Base-by-base conservation (phyloP, 139 green algal species). In the Chlamydomonas eustigma region DNA sequence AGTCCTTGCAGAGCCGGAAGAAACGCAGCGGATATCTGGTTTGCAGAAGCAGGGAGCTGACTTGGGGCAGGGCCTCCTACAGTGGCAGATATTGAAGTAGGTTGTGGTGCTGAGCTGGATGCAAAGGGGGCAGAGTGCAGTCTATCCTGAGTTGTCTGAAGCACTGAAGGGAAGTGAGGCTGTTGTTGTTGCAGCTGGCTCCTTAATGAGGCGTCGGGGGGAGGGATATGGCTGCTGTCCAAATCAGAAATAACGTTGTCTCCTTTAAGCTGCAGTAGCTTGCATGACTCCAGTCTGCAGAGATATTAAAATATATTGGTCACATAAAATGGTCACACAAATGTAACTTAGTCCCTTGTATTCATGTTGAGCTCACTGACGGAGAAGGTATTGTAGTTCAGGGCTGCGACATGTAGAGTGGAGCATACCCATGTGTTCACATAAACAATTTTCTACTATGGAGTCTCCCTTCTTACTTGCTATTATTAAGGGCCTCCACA, bases 191-290 rank as follows among this genome's bases (percentile, higher is more conserved):
- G 44, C 44, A 58, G 44, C 44, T 12, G 44, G 44, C 12, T 28
- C 44, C 44, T 12, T 22, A 22, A 22, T 22, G 44, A 58, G 22
- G 44, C 44, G 44, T 68, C 12, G 22, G 34, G 4, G 52, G 18
- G 18, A 22, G 52, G 12, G 12, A 37, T 28, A 22, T 25, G 12
- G 52, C n/a, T 28, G 52, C 18, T 31, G 12, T 28, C 52, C 52
- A 4, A 68, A 5, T 22, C 22, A 6, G 8, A 4, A 68, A 28
- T 28, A 25, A 68, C 18, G 52, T 31, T 68, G n/a, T 68, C 52
- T 25, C 64, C 38, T 2, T 76, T 76, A 0, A 64, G 66, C 39
- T 34, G 68, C 37, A 25, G n/a, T 51, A 81, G 24, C 24, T 44
- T 37, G 68, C 76, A 81, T 1, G 6, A 18, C 31, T 25, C 37